Conservation (phyloP, 176 grass and related monocot genomes). For the Oryza punctata region DNA sequence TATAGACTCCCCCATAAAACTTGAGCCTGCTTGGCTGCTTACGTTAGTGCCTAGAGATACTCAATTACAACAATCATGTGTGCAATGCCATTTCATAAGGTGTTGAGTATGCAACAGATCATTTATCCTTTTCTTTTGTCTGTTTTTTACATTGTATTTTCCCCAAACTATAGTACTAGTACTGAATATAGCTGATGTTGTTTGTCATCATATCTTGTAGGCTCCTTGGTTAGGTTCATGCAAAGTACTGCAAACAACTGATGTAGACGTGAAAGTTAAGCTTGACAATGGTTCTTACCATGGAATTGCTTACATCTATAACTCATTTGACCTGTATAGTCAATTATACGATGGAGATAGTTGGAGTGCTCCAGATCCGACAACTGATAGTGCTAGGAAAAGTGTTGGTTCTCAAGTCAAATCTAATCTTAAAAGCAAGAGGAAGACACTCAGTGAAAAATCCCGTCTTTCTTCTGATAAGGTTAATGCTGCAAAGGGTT, state of each 20-base stretch:
- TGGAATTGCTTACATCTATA: conserved; percentile 55
- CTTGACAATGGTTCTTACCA: conserved; percentile 40
- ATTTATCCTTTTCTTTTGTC: conserved; percentile 18
- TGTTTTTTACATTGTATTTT: conserved; percentile 5
- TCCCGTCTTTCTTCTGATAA: conserved; percentile 45
- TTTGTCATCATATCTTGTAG: conserved; percentile 55
- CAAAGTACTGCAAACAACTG: conserved; percentile 25
- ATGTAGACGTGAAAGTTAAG: conserved; percentile 29
- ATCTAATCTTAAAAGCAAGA: conserved; percentile 51
- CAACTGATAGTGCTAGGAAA: conserved; percentile 54
- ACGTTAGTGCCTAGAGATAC: neutral
- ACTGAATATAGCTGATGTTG: conserved; percentile 23
- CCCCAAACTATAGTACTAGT: neutral
- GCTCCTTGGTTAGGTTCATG: conserved; percentile 42
- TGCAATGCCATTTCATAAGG: neutral
- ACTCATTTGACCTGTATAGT: conserved; percentile 75
- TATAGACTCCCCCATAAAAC: neutral
- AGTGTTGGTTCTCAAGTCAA: conserved; percentile 44
- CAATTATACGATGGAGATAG: conserved; percentile 71
- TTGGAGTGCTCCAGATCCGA: conserved; percentile 54
- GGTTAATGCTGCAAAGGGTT: conserved; percentile 39
- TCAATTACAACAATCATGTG: neutral
- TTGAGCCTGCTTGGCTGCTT: neutral
- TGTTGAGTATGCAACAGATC: conserved; percentile 1
- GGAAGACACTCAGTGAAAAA: conserved; percentile 52